Percentiles rank a stretch among this genome's conserved stretches.
Conservation (phyloP, 192 early-diverging fungal genomes). For the Backusella macrospora region DNA sequence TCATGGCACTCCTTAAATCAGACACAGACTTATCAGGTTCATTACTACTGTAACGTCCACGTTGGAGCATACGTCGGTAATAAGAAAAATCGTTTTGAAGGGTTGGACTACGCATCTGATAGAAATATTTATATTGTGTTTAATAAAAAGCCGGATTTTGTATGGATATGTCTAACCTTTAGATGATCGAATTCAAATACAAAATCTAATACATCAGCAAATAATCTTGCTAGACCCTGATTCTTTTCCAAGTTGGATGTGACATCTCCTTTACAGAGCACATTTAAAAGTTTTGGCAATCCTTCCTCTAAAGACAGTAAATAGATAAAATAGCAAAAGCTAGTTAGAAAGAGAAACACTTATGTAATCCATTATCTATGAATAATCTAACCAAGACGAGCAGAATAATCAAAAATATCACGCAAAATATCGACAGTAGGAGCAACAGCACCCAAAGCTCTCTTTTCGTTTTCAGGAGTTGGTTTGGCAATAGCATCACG, state of each 20-base stretch:
- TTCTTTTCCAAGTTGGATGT: slow-evolving; percentile 69
- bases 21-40: slow-evolving; percentile 17
- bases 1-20: slow-evolving; percentile 62
- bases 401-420: slow-evolving; percentile 82
- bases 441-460: slow-evolving; percentile 82
- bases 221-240: slow-evolving; percentile 79
- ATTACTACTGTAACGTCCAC: slow-evolving; percentile 55
- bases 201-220: slow-evolving; percentile 87
- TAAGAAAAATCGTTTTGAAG: slow-evolving; percentile 98
- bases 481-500: slow-evolving; percentile 86
- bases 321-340: background rate
- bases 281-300: slow-evolving; percentile 65
- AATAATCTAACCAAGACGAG: slow-evolving; percentile 64
- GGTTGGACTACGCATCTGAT: slow-evolving; percentile 40
- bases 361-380: background rate
- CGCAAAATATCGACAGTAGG: slow-evolving; percentile 81
- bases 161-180: slow-evolving; percentile 61
- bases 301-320: slow-evolving; percentile 49
- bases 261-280: slow-evolving; percentile 65
- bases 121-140: background rate
- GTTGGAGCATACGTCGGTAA: slow-evolving; percentile 87
- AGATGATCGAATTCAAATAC: slow-evolving; percentile 91
- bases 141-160: background rate
- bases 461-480: slow-evolving; percentile 82
- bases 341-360: too few species aligned